Evolutionary conservation across 2,329 filamentous ascomycete genomes (phyloP), one percentile per base, ranked within the genome.

Genomic region (Pseudogymnoascus sp.): DNA sequence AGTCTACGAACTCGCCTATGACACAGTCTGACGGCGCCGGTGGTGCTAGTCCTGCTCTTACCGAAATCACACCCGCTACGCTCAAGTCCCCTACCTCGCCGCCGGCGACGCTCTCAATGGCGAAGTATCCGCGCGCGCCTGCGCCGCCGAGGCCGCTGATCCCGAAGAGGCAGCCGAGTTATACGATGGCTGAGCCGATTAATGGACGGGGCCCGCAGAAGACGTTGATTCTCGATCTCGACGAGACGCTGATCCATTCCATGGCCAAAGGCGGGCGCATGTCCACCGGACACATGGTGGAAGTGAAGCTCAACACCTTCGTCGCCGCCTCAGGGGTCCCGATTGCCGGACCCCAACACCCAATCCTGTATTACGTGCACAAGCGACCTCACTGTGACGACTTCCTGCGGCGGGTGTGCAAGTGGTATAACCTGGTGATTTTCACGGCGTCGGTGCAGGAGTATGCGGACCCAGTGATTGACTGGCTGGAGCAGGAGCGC

Each of bases 361-460:
- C 95, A 0, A 97, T 99, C 68, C 78, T 99, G 66, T 99, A 99
- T 79, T 99, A 97, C 80, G 95, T 99, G 61, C 95, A 99, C 78
- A 97, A 99, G 77, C 88, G 95, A 67, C 95, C 95, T 37, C 89
- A 95, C 74, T 99, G 95, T 75, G 95, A 99, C 75, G 93, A 97
- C 69, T 99, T 99, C 73, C 77, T 99, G 72, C 88, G 93, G 71
- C 91, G 89, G 78, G 87, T 89, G 56, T 92, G 88, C 80, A 96
- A 96, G 78, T 99, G 95, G 95, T 99, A 96, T 78, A 97, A 97
- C 74, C 80, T 99, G 14, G 91, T 99, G 61, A 83, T 97, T 56
- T 99, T 99, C 75, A 99, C 95, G 8, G 95, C 95, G 2, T 96
- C 92, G 18, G 95, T 99, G 38, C 95, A 99, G 75, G 95, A 99